Percentiles rank a stretch among this genome's conserved stretches.
Evolutionary conservation across 2,329 filamentous ascomycete genomes (phyloP).

Genomic region (Sporothrix pseudoabietina): DNA sequence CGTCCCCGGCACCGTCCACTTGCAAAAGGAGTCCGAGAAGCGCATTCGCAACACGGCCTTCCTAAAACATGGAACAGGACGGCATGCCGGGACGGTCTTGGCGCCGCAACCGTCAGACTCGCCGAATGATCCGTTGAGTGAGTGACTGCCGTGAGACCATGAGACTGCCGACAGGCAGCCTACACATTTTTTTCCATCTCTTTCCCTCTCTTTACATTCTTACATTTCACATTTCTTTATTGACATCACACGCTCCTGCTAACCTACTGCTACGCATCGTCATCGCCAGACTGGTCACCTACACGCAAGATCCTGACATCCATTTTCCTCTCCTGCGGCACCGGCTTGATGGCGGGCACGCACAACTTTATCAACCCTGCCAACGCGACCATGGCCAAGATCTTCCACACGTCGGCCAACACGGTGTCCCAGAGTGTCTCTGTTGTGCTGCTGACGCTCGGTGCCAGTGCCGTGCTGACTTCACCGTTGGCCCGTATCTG

Average conservation of each 20-base stretch:
- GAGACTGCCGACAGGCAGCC: neutral
- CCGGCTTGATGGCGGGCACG: slow-evolving; percentile 40
- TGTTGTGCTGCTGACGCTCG: slow-evolving; percentile 63
- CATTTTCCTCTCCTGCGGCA: slow-evolving; percentile 44
- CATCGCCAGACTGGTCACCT: slow-evolving; percentile 18
- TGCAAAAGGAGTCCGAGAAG: slow-evolving; percentile 17
- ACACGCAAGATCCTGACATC: slow-evolving; percentile 46
- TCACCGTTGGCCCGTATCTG: slow-evolving; percentile 40
- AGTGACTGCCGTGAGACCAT: neutral
- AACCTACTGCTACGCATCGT: neutral
- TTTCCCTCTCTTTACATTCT: no score
- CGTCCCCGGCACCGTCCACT: slow-evolving; percentile 22
- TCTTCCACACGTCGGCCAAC: slow-evolving; percentile 40
- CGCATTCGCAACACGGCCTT: slow-evolving; percentile 18
- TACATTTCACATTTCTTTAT: neutral
- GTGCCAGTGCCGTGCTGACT: slow-evolving; percentile 60
- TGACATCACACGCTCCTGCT: no score
- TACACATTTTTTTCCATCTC: no score
- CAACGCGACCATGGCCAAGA: slow-evolving; percentile 40
- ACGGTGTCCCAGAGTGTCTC: slow-evolving; percentile 42
- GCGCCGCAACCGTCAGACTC: slow-evolving; percentile 22
- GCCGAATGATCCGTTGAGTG: slow-evolving; percentile 24
- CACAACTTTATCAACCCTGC: slow-evolving; percentile 42
- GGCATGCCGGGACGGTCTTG: slow-evolving; percentile 9
- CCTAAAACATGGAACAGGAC: slow-evolving; percentile 17